These are phyloP conservation scores for Malus sieversii DNA, from an alignment of 306 rosid genomes.

Conservation along the genomic window DNA sequence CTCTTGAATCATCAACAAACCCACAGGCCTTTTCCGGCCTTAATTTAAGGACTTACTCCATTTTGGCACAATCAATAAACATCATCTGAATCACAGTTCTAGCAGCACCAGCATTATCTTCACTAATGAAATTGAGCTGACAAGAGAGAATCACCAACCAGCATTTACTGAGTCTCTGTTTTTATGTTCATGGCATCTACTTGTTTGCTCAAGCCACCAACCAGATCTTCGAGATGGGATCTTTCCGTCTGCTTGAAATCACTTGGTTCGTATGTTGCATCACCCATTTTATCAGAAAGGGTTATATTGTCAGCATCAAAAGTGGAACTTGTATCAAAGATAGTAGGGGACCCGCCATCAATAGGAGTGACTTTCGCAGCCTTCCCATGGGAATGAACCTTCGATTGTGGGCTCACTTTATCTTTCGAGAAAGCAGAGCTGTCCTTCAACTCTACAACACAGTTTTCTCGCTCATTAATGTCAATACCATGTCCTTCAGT, in stretches of 20 bases:
- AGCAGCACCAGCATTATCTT: conserved; percentile 20
- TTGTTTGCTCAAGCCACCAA: conserved; percentile 42
- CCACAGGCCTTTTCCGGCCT: conserved; percentile 25
- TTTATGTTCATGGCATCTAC: conserved; percentile 36
- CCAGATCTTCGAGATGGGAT: conserved; percentile 27
- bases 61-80: conserved; percentile 8
- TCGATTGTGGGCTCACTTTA: conserved; percentile 3
- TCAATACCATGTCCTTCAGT: conserved; percentile 16
- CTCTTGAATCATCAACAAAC: conserved; percentile 14
- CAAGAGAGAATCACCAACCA: conserved; percentile 20
- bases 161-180: conserved; percentile 16
- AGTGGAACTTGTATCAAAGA: conserved; percentile 5
- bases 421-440: background rate
- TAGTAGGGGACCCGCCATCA: background rate
- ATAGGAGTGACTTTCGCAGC: conserved; percentile 11
- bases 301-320: background rate
- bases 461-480: conserved; percentile 10
- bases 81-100: conserved; percentile 19
- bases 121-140: conserved; percentile 21
- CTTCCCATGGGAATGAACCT: background rate
- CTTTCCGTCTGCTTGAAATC: conserved; percentile 10
- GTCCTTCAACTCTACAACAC: background rate
- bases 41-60: background rate
- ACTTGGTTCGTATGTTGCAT: background rate
- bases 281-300: background rate